Base-by-base conservation (phyloP, 2,329 filamentous ascomycete genomes). In the Colletotrichum viniferum region DNA sequence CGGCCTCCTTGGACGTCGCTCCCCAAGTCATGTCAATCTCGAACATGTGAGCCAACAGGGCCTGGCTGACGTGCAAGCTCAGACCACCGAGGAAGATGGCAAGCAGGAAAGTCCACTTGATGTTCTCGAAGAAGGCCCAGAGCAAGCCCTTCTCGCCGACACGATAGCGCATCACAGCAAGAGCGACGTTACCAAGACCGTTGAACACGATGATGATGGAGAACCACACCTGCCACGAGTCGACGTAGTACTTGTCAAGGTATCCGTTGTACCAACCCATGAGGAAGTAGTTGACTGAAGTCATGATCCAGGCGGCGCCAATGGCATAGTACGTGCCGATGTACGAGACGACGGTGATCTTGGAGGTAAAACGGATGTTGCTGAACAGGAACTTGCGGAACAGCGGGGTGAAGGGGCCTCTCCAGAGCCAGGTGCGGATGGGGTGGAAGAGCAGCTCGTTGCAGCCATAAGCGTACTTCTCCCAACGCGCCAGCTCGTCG, bases 11-110 rank as follows among this genome's bases (percentile, higher is more conserved):
- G 55, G 92, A 90, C 0, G 95, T 97, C 2, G 95, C 92, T 66
- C 95, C 95, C 95, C 95, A 97, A 4, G 91, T 91, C 93, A 97
- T 96, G 84, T 97, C 90, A 81, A 96, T 92, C 85, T 94, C 92
- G 82, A 97, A 94, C 91, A 97, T 95, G 86, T 97, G 95, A 6
- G 92, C 90, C 61, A 97, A 85, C 38, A 98, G 87, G 2, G 95
- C 95, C 82, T 96, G 93, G 34, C 92, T 94, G 64, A 98, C 91
- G 85, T 97, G 95, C 43, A 97, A 89, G 2, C 92, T 94, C 65
- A 97, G 88, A 52, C 95, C 95, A 68, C 95, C 95, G 21, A 98
- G 88, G 88, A 97, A 97, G 82, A 97, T 93, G 76, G 93, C 93
- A 63, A 96, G 87, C 84, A 94, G 87, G 69, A 93, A 84, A 12